Base-by-base conservation (phyloP, 2,329 filamentous ascomycete genomes). In the Thyridium curvatum region DNA sequence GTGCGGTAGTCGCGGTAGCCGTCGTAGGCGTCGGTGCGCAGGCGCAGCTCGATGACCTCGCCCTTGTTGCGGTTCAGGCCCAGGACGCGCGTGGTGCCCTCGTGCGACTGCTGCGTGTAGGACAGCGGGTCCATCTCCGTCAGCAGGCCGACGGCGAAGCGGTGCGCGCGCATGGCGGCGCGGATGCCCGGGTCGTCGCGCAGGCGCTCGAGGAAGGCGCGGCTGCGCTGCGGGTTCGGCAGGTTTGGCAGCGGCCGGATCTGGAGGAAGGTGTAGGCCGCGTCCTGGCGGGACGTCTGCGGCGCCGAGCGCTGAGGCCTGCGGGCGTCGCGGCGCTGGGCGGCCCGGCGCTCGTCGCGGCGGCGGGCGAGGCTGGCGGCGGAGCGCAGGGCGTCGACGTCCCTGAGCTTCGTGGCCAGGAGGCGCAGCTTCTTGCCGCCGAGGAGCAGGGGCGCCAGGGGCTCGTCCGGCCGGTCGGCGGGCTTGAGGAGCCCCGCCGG, bases 101-200 rank as follows among this genome's bases (percentile, higher is more conserved):
- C 84, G 53, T 86, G 83, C 4, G 77, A 86, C 2, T 68, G 60
- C 45, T 73, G 59, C 1, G 90, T 96, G 60, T 96, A 80, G 48
- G 82, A 74, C 0, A 82, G 72, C 0, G 93, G 93, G 52, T 98
- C 86, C 91, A 98, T 97, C 63, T 98, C 93, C 0, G 90, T 96
- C 18, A 98, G 71, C 3, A 97, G 62, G 0, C 83, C 83, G 1
- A 98, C 93, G 15, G 74, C 77, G 67, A 94, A 96, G 46, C 81
- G 77, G 66, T 95, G 90, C 51, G 81, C 82, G 13, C 75, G 70
- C 93, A 98, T 98, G 1, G 80, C 75, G 1, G 82, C 71, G 46
- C 82, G 82, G 62, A 98, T 91, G 8, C 93, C 93, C 0, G 86
- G 82, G 58, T 98, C 93, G 44, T 83, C 75, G 46, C 80, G 80